Percentiles rank a stretch among this genome's conserved stretches.
Evolutionary conservation across 2,329 filamentous ascomycete genomes (phyloP).

Genomic region (Sphaerulina populicola): DNA sequence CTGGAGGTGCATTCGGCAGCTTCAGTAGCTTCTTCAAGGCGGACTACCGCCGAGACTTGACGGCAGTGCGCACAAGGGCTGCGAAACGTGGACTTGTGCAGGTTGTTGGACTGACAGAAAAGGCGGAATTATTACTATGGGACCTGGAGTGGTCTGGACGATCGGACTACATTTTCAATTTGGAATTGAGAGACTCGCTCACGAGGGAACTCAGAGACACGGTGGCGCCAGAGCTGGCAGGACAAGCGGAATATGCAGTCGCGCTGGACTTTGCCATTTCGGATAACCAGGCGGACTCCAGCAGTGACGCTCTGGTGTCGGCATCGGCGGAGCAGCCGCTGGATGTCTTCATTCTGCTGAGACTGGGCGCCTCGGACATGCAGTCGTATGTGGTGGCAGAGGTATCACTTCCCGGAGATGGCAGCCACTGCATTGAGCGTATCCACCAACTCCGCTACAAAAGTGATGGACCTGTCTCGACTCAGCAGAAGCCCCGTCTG

Average conservation of each 20-base stretch:
- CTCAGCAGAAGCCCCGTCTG: constrained; percentile 49
- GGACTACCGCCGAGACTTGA: constrained; percentile 63
- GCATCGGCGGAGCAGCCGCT: constrained; percentile 22
- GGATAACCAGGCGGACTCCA: constrained; percentile 34
- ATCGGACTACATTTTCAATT: constrained; percentile 62
- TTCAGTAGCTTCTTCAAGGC: constrained; percentile 67
- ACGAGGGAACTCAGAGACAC: constrained; percentile 52
- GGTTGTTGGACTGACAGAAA: constrained; percentile 67
- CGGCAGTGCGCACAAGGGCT: constrained; percentile 66
- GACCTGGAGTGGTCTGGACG: constrained; percentile 81
- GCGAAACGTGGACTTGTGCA: constrained; percentile 73
- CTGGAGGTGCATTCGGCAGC: constrained; percentile 65
- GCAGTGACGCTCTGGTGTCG: constrained; percentile 21
- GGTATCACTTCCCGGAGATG: constrained; percentile 50
- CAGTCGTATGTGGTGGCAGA: constrained; percentile 69
- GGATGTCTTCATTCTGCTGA: constrained; percentile 27
- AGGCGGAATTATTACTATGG: constrained; percentile 76
- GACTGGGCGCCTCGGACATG: constrained; percentile 28
- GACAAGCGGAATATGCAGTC: constrained; percentile 22
- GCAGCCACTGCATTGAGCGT: constrained; percentile 47
- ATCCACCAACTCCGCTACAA: constrained; percentile 10
- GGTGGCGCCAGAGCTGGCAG: constrained; percentile 41
- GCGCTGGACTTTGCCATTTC: constrained; percentile 69
- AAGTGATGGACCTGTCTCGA: constrained; percentile 45
- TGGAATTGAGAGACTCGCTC: constrained; percentile 60